These are phyloP conservation scores for Colletotrichum karsti DNA, from an alignment of 2,329 filamentous ascomycete species.

Conservation along the genomic window DNA sequence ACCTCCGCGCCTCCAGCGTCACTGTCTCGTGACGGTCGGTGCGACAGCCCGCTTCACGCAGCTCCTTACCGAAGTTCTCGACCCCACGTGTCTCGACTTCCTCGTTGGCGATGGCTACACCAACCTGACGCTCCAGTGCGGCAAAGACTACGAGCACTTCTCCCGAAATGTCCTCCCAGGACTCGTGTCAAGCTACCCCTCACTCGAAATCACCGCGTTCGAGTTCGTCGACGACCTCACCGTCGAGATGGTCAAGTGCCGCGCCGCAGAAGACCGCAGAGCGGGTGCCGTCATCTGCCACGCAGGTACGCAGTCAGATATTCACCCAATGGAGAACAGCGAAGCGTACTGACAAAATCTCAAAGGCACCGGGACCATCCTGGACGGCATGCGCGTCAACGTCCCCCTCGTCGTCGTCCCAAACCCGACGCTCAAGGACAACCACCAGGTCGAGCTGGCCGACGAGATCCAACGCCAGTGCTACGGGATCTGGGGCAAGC, in stretches of 20 bases:
- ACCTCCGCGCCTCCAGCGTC: conserved; percentile 32
- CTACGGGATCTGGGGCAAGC: conserved; percentile 67
- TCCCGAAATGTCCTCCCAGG: conserved; percentile 34
- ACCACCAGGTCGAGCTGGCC: conserved; percentile 92
- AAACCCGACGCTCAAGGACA: conserved; percentile 82
- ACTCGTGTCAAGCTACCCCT: conserved; percentile 36
- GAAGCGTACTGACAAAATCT: conserved; percentile 1
- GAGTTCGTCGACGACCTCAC: conserved; percentile 72
- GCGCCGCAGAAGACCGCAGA: conserved; percentile 51
- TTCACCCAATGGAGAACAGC: not conserved
- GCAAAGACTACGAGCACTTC: conserved; percentile 71
- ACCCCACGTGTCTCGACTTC: conserved; percentile 67
- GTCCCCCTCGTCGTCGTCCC: conserved; percentile 89
- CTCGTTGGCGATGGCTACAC: conserved; percentile 72
- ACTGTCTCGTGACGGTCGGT: conserved; percentile 89
- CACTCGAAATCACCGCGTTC: conserved; percentile 68
- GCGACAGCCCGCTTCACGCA: conserved; percentile 85
- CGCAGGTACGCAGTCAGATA: conserved; percentile 68
- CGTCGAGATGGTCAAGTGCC: conserved; percentile 65
- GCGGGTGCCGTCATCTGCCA: conserved; percentile 87
- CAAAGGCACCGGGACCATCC: conserved; percentile 86
- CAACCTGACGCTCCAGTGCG: conserved; percentile 82
- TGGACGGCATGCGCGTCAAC: conserved; percentile 79
- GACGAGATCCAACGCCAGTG: conserved; percentile 76
- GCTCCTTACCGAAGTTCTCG: conserved; percentile 74